Base-by-base conservation (phyloP, 371 early-diverging fungal genomes). In the Mucor irregularis region DNA sequence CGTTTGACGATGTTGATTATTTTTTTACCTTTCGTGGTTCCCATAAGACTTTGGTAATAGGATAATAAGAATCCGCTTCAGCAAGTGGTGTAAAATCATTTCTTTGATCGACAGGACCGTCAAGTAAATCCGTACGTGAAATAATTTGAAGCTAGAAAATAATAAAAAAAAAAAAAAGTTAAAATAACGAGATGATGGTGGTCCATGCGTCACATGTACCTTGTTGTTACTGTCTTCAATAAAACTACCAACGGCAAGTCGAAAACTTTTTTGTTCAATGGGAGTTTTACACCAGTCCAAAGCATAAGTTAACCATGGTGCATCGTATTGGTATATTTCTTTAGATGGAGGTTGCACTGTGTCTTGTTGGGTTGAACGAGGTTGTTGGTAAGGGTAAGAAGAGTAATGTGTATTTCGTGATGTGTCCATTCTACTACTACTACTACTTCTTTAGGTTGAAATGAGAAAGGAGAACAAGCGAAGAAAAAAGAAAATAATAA, bases 41-140 rank as follows among this genome's bases (percentile, higher is more conserved):
- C 96, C 96, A 97, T 59, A 86, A 64, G 14, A 95, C 79, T 68
- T 94, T 95, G 5, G 96, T 94, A 31, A 90, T 78, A 19, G 98
- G 98, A 66, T 91, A 96, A 30, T 86, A 82, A n/a, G 91, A 88
- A 29, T 87, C 86, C 2, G 81, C 77, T 61, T 90, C 91, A 19
- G 91, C 95, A 9, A 91, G 71, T 3, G 81, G 70, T 13, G 86
- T 80, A 70, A 94, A 91, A 62, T 94, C 85, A 25, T 63, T 66
- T 63, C 66, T 68, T 56, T 74, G 55, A 50, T 68, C 59, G 26
- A 59, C 54, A 38, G 70, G 69, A 17, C 31, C 24, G 21, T 64
- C 59, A 38, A 64, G 42, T 57, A 71, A 67, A 53, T 86, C 86
- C 19, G 77, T 66, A 43, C 84, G 76, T 21, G 84, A 74, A 35